These are phyloP conservation scores for Carpinus fangiana DNA, from an alignment of 306 rosid genomes.

Conservation along the genomic window DNA sequence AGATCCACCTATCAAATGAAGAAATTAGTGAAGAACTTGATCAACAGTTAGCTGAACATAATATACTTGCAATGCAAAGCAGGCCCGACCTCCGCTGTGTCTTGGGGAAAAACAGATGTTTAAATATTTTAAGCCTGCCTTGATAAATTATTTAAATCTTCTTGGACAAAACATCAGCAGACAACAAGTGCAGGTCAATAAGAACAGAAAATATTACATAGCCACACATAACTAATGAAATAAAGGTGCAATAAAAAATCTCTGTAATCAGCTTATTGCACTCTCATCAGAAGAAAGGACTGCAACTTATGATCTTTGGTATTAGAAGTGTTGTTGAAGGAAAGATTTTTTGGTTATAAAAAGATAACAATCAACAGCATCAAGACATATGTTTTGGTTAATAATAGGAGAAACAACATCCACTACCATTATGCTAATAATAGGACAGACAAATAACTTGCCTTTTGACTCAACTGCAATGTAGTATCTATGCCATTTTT, in stretches of 20 bases:
- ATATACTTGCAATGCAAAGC: neutral
- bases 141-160: neutral
- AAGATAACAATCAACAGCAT: slow-evolving; percentile 17
- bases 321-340: neutral
- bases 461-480: slow-evolving; percentile 80
- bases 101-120: neutral
- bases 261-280: neutral
- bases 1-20: neutral
- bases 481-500: slow-evolving; percentile 69
- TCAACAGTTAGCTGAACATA: neutral
- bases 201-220: neutral
- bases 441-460: slow-evolving; percentile 32
- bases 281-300: neutral
- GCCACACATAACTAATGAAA: neutral
- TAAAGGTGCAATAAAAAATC: neutral
- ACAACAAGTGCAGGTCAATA: neutral
- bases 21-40: neutral
- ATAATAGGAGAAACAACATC: neutral
- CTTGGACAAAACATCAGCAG: neutral
- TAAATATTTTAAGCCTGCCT: neutral
- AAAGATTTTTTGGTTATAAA: slow-evolving; percentile 2
- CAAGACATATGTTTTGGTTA: slow-evolving; percentile 5
- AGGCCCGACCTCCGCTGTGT: neutral
- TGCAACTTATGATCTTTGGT: neutral
- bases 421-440: slow-evolving; percentile 2